These are phyloP conservation scores for Globisporangium viniferum DNA, from an alignment of 352 stramenopile species.

Conservation along the genomic window DNA sequence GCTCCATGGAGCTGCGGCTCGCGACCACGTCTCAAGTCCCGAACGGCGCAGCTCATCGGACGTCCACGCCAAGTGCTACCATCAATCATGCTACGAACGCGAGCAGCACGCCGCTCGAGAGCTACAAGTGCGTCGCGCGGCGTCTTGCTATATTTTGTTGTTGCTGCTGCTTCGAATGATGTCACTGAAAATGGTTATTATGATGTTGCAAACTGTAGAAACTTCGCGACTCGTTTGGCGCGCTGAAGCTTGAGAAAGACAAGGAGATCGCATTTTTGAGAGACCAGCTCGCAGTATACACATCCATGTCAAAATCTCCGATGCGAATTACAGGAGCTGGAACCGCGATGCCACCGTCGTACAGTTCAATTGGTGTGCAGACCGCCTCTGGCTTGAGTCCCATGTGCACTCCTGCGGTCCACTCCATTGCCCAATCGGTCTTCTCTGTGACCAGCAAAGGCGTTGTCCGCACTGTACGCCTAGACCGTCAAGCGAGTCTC, in stretches of 20 bases:
- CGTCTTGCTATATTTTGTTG: not conserved
- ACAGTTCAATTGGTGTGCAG: conserved; percentile 7
- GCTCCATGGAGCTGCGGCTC: not conserved
- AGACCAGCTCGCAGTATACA: conserved; percentile 28
- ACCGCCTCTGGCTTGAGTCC: not conserved
- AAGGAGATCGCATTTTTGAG: conserved; percentile 53
- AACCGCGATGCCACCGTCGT: not conserved
- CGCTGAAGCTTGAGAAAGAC: conserved; percentile 53
- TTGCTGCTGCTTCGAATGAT: not conserved
- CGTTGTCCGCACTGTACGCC: conserved; percentile 32
- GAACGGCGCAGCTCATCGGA: conserved; percentile 10
- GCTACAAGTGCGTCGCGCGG: conserved; percentile 24
- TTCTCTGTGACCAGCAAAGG: conserved; percentile 55
- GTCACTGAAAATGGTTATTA: not conserved
- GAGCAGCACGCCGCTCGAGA: conserved; percentile 27
- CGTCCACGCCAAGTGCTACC: conserved; percentile 13
- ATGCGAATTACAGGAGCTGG: not conserved
- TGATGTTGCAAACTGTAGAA: conserved; percentile 19
- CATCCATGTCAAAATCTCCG: conserved; percentile 8
- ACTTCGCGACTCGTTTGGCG: conserved; percentile 48
- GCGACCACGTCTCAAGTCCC: conserved; percentile 2
- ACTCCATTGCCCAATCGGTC: conserved; percentile 38
- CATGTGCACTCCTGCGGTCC: conserved; percentile 1
- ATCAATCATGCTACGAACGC: conserved; percentile 26
- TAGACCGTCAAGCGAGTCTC: conserved; percentile 53